phyloP scores from a whole-genome alignment of 2,329 filamentous ascomycete genomes.

The Truncatella angustata region DNA sequence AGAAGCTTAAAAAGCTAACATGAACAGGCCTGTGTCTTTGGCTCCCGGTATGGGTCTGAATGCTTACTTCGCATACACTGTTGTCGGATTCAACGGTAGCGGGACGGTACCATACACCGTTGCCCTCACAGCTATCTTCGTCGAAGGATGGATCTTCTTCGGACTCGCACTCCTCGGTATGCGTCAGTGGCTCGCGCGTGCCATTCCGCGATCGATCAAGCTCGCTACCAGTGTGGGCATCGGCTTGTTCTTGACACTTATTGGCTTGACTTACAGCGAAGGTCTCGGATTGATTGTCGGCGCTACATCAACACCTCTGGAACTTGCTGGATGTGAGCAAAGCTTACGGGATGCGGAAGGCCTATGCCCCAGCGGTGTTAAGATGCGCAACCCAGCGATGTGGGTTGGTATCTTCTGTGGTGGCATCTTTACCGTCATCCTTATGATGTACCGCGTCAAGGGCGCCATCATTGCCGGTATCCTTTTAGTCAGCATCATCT shows the following conservation, averaged over 20 bases:
- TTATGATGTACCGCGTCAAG: slow-evolving; percentile 85
- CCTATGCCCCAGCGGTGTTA: slow-evolving; percentile 59
- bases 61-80: slow-evolving; percentile 75
- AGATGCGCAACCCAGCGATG: slow-evolving; percentile 81
- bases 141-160: slow-evolving; percentile 85
- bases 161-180: slow-evolving; percentile 75
- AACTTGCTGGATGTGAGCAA: slow-evolving; percentile 68
- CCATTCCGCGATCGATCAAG: slow-evolving; percentile 82
- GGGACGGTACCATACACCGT: slow-evolving; percentile 72
- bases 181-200: slow-evolving; percentile 83
- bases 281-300: slow-evolving; percentile 80
- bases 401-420: slow-evolving; percentile 90
- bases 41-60: slow-evolving; percentile 81
- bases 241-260: slow-evolving; percentile 75
- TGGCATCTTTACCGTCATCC: slow-evolving; percentile 72
- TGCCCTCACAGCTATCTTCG: slow-evolving; percentile 82
- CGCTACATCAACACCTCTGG: slow-evolving; percentile 63
- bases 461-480: slow-evolving; percentile 84
- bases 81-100: slow-evolving; percentile 74
- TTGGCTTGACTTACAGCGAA: slow-evolving; percentile 75
- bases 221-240: slow-evolving; percentile 84
- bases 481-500: slow-evolving; percentile 80
- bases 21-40: slow-evolving; percentile 59
- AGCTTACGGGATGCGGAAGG: slow-evolving; percentile 37
- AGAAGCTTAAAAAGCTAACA: not conserved